Conservation (phyloP, 2,329 filamentous ascomycete genomes). For the Aspergillus neoniger region DNA sequence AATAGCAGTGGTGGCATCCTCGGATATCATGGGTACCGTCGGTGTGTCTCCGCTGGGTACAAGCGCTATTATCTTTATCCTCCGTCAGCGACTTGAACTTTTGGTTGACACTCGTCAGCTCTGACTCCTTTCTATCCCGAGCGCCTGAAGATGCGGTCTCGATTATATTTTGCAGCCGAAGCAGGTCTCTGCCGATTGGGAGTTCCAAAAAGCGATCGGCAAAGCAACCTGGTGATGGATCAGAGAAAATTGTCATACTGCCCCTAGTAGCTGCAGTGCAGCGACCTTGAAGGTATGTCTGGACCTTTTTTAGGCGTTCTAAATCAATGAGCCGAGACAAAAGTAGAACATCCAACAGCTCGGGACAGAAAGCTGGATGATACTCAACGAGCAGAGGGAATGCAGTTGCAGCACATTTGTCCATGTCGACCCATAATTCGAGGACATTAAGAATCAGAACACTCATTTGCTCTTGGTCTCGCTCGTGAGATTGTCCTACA, state of each 20-base stretch:
- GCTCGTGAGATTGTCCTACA: conserved; percentile 43
- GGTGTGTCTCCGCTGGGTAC: conserved; percentile 28
- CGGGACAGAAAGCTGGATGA: conserved; percentile 53
- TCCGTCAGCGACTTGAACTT: conserved; percentile 42
- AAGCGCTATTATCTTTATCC: conserved; percentile 42
- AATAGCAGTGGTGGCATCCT: conserved; percentile 50
- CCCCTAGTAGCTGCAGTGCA: conserved; percentile 20
- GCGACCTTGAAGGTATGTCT: conserved; percentile 52
- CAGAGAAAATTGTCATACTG: conserved; percentile 52
- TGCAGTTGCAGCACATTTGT: conserved; percentile 45
- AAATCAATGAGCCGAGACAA: conserved; percentile 53
- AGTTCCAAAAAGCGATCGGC: conserved; percentile 50
- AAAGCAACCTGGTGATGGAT: conserved; percentile 46
- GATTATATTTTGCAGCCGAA: conserved; percentile 37
- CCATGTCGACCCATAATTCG: conserved; percentile 61
- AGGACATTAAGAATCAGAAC: conserved; percentile 56
- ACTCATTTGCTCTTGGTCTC: conserved; percentile 54
- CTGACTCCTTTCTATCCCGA: conserved; percentile 39
- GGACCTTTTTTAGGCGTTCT: conserved; percentile 52
- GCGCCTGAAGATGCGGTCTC: conserved; percentile 30
- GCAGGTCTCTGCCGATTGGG: conserved; percentile 25
- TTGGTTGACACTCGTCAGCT: conserved; percentile 39
- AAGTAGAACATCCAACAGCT: conserved; percentile 58
- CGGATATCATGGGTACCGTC: conserved; percentile 34
- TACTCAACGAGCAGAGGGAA: conserved; percentile 56